A percentile compares a stretch with the other conserved stretches of the same genome.
phyloP scores from a whole-genome alignment of 169 alveolate species.

The Toxoplasma gondii region DNA sequence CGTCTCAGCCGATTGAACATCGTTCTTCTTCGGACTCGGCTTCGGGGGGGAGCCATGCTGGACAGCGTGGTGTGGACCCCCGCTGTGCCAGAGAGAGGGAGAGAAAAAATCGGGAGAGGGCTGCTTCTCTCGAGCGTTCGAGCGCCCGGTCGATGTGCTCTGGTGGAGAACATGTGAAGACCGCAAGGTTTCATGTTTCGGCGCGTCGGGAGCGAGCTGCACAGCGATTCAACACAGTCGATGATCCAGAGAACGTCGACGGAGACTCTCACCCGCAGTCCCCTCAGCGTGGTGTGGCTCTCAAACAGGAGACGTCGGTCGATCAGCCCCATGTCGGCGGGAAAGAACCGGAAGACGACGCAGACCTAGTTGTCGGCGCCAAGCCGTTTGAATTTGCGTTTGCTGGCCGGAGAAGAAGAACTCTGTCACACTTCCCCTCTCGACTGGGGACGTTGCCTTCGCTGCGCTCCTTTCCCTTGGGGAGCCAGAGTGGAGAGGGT shows the following conservation, averaged over 20 bases:
- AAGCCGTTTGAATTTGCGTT: not conserved
- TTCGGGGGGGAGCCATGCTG: not conserved
- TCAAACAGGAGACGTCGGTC: not conserved
- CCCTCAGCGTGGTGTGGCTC: not conserved
- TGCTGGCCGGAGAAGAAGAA: not conserved
- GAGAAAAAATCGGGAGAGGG: not conserved
- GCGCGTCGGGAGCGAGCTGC: not conserved
- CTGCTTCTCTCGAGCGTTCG: too few relatives aligned
- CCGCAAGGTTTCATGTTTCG: not conserved
- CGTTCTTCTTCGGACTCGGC: not conserved
- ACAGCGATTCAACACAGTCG: not conserved
- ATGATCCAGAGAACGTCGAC: too few relatives aligned
- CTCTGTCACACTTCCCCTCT: not conserved
- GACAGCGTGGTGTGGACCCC: not conserved
- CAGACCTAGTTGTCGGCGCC: not conserved
- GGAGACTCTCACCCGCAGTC: not conserved
- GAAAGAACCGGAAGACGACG: not conserved
- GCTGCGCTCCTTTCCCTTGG: not conserved
- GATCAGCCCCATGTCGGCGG: not conserved
- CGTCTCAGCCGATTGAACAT: not conserved
- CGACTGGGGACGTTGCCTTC: not conserved
- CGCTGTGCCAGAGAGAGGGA: not conserved
- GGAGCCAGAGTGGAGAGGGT: not conserved
- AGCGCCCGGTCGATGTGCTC: too few relatives aligned
- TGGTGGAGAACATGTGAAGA: not conserved